Base-by-base conservation (phyloP, 257 asterid genomes). In the Jacaranda mimosifolia region DNA sequence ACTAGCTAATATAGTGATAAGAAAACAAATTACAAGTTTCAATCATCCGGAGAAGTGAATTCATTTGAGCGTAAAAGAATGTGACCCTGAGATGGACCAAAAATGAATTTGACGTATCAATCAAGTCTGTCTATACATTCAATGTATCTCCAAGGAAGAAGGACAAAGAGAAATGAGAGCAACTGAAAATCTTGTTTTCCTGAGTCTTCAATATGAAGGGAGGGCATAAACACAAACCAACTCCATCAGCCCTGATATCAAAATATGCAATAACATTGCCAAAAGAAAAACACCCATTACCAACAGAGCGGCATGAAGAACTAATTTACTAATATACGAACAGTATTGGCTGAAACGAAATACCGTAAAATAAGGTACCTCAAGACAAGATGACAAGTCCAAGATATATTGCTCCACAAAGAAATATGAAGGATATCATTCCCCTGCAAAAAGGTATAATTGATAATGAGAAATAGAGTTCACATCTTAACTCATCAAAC, bases 381-480 rank as follows among this genome's bases (percentile, higher is more conserved):
- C 89, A 94, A 55, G 98, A 90, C 81, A 94, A 83, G 83, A 94
- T 88, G 83, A 92, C 97, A 36, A 94, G 97, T 66, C 98, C 98
- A 60, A 94, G 92, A 83, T 94, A 94, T 87, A 92, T 85, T 18
- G 98, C 89, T 82, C 89, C 91, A 63, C 91, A 81, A 60, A 94
- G 97, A 76, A 94, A 94, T 73, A 84, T 80, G 83, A 92, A 92
- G 55, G 98, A 93, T 81, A 93, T 90, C 87, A 93, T 83, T 77
- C 97, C 98, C 98, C 98, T 93, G 90, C 85, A 89, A 68, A 62
- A 74, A 76, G 9, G 17, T 26, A 68, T 15, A 13, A 68, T 63
- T 18, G 58, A n/a, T 59, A 26, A 26, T 2, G 32, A 26, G 32
- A 13, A 21, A 70, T n/a, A 35, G 42, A 35, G 48, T 19, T 69